Evolutionary conservation across 108 stramenopile genomes (phyloP), one percentile per base, ranked within the genome.

Genomic region (Discostella pseudostelligera): DNA sequence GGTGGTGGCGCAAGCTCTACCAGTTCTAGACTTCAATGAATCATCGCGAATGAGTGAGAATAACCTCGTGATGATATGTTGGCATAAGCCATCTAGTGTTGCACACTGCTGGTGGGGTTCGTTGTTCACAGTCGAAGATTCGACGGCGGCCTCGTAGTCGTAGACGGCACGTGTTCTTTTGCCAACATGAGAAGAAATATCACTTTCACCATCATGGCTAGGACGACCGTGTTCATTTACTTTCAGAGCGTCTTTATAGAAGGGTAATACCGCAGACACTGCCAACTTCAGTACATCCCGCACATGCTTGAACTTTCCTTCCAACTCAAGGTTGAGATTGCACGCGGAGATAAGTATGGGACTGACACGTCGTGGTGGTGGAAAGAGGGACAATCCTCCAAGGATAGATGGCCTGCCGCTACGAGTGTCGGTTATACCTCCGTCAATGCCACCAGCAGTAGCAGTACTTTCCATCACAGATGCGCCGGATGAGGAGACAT

Each of bases 21-120:
- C 60, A 45, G 19, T 22, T 26, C 49, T 21, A 26, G 42, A 25
- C 22, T 26, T 22, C 40, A 42, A 22, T 12, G 39, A 3, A 22
- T 32, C 69, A 12, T 62, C 59, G 10, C 48, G 59, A 17, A 65
- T 47, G 51, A 77, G 13, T 0, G 63, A 44, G 19, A 63, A 56
- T 17, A 77, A 35, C 35, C 64, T 57, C 17, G 37, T 37, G 21
- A 68, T 26, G 9, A 50, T 22, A 43, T 77, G 76, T 54, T 65
- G 62, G 48, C 76, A 77, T 42, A 77, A 39, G 8, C 76, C 76
- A 39, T 77, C 76, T 26, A 77, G 26, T 0, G 55, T 60, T 6
- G 69, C 64, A 53, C 53, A 60, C 21, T 66, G 65, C 9, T 56
- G 57, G 2, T 60, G 26, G 14, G 25, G 14, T 0, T 4, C 53